Base-by-base conservation (phyloP, 805 yeast genomes). In the Myxozyma vanderwaltii region DNA sequence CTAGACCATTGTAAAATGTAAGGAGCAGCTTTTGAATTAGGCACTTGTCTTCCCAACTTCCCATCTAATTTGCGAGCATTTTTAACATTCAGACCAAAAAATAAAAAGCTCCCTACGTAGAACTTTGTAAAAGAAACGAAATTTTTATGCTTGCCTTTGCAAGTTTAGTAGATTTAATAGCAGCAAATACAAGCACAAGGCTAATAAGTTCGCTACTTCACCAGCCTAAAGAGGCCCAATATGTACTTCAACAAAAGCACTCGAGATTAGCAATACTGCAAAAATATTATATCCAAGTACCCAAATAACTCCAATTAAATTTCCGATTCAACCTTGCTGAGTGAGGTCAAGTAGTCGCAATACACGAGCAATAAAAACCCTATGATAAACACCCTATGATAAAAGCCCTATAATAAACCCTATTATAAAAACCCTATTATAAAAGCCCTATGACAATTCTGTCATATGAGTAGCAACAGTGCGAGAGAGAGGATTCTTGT, bases 221-320 rank as follows among this genome's bases (percentile, higher is more conserved):
- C 64, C 64, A 12, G 62, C 61, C 56, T 53, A 61, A 43, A 45
- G 26, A 21, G 64, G 64, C 3, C 56, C 56, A 35, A 61, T 46
- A 12, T 45, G 49, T 15, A 53, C 61, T 4, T 54, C 45, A 26
- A 61, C 64, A 38, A 61, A 53, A 13, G 62, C 62, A 4, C 64
- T 62, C 10, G 64, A 44, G 8, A 44, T 59, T 19, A 57, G 5
- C 38, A 61, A 33, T 8, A 61, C 55, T 4, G 64, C 64, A 31
- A 56, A 56, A 10, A 48, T 6, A 17, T 59, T 61, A 47, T 61
- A 61, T 17, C 31, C 48, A 6, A 43, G 47, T 3, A 53, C 49
- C 64, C 64, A 61, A 2, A 33, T 19, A 5, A 61, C 31, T 7
- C 57, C 56, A 17, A 61, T 1, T 3, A 15, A 13, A 35, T 54